Base-by-base conservation (phyloP, 78 protist genomes). In the Dictyostelium brefeldianum region DNA sequence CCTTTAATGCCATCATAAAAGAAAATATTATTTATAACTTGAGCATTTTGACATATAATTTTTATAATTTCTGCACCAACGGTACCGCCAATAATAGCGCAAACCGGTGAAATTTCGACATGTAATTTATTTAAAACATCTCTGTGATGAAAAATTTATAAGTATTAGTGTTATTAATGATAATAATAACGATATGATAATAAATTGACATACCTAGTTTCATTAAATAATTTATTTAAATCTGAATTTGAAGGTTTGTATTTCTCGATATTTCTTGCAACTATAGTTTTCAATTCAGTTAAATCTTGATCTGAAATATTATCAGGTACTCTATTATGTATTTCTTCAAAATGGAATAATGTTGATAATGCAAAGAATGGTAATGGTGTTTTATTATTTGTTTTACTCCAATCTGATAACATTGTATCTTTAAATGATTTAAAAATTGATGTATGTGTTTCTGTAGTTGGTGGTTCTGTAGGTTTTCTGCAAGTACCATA, bases 61-160 rank as follows among this genome's bases (percentile, higher is more conserved):
- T 90, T 94, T 43, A 94, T 78, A 18, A 90, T 83, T 25, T 94
- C 96, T 36, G 71, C 56, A 36, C 93, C 94, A 11, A 82, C 70
- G 25, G 82, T 22, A 20, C 96, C 96, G 65, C 96, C 96, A 4
- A 94, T 11, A 41, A 94, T 73, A 11, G 96, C 95, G 67, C 94
- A 80, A 5, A 78, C 56, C n/a, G 96, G 92, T 20, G 95, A 5
- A 31, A 94, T 53, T 82, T 89, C 96, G 14, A 46, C 80, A 11
- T 57, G 22, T 4, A 65, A 25, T 65, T 22, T 65, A 65, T 29
- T 25, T 22, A 25, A 25, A 22, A 17, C 8, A 27, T 65, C 73
- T 41, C 73, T 65, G 27, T 65, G 20, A 29, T 4, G 22, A 14
- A 14, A 10, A 64, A 27, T 64, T 41, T 43, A 27, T 15, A 5